Percentiles rank a stretch among this genome's conserved stretches.
Conservation (phyloP, 2,329 filamentous ascomycete genomes). For the Cercospora sp. region DNA sequence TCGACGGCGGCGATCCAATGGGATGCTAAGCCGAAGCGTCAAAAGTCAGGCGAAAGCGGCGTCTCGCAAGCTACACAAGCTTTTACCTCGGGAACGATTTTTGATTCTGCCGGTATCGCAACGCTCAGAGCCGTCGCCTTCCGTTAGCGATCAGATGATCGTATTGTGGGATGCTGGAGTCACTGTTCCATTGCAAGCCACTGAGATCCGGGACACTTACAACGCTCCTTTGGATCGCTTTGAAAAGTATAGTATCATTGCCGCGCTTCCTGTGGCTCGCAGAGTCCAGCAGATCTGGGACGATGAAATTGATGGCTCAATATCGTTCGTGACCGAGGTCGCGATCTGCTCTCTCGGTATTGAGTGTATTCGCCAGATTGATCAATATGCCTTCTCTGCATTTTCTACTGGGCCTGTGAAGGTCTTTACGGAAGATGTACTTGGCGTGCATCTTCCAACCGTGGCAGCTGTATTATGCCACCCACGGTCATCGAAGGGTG, state of each 20-base stretch:
- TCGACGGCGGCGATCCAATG: neutral
- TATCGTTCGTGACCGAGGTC: neutral
- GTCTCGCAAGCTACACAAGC: neutral
- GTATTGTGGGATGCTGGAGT: neutral
- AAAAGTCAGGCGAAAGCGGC: neutral
- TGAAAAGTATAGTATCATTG: neutral
- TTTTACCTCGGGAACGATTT: neutral
- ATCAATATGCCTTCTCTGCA: neutral
- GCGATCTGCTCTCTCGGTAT: neutral
- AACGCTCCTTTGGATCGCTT: neutral
- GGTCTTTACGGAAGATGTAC: neutral
- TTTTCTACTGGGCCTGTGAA: neutral
- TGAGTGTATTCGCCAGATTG: neutral
- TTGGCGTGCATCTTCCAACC: neutral
- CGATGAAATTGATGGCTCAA: neutral
- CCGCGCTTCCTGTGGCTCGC: neutral
- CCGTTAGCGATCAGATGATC: neutral
- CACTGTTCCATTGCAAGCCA: neutral
- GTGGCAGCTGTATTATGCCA: neutral
- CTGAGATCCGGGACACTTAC: neutral
- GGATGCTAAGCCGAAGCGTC: neutral
- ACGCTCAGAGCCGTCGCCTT: neutral
- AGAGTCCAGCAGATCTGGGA: neutral
- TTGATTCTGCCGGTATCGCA: neutral
- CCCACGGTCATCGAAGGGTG: neutral